Evolutionary conservation across 1,284 basidiomycete genomes (phyloP), one percentile per base, ranked within the genome.

Genomic region (Pseudozyma flocculosa): DNA sequence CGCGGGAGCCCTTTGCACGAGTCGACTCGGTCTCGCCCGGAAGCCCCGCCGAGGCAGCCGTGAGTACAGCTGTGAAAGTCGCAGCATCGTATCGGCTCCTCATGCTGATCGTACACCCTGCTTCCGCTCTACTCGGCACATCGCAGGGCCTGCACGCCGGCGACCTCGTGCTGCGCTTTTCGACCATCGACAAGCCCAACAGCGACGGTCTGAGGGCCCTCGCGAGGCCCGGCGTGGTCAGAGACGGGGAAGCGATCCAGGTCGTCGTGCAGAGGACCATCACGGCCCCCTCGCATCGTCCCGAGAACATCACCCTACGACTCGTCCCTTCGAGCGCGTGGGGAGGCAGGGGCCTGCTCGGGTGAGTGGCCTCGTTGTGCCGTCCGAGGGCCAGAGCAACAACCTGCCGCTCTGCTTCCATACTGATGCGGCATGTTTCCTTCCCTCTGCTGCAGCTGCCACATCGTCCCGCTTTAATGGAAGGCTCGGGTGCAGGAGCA

Each of bases 261-360:
- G 13, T 68, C 32, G 19, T 34, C 5, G 46, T 61, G 0, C 34
- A 18, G 8, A 53, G 60, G 15, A 17, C 7, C 10, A 17, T 5
- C 13, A 17, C 11, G 9, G 32, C 32, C 7, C 32, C 8, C 14
- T 17, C 4, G 9, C 26, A 50, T 4, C 26, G 44, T 9, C 18
- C 5, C 2, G n/a, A 48, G 11, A 18, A 36, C 14, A 29, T 58
- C 3, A 14, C 21, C 2, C 29, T 64, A 42, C 51, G 47, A 0
- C 38, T 68, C 30, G 50, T 47, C 1, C 65, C 61, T 1, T 53
- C 49, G 24, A 46, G 57, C 21, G 54, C 47, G 2, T 68, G 61
- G 65, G 65, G 65, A 11, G 65, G 65, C 41, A 57, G 65, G 50
- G 65, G 65, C 0, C n/a, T 68, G 48, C 54, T 68, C n/a, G 65